Conservation (phyloP, 1,139 yeast genomes). For the Lodderomyces margitis region DNA sequence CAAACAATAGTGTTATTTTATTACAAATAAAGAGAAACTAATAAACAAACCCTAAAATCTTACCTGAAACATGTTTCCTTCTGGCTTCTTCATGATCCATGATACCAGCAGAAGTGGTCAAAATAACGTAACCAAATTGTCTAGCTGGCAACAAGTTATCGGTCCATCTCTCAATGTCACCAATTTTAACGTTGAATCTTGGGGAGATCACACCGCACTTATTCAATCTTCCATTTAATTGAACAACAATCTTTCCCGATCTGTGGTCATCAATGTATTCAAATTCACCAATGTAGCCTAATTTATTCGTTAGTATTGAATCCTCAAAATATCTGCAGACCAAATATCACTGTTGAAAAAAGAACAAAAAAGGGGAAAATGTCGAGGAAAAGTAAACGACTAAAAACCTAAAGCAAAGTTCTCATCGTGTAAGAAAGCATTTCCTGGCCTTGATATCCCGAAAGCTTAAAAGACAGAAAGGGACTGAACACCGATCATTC, state of each 20-base stretch:
- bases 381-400: constrained; percentile 80
- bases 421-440: constrained; percentile 74
- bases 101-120: constrained; percentile 98
- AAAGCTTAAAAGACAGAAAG: constrained; percentile 97
- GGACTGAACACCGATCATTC: constrained; percentile 84
- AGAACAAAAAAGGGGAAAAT: constrained; percentile 20
- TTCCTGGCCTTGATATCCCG: constrained; percentile 73
- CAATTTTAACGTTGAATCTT: constrained; percentile 93
- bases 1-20: too few species aligned
- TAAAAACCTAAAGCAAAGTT: constrained; percentile 23
- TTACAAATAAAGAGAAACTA: too few species aligned
- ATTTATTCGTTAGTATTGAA: constrained; percentile 12
- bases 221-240: constrained; percentile 96
- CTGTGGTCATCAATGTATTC: constrained; percentile 99
- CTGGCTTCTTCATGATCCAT: constrained; percentile 99
- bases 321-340: not conserved
- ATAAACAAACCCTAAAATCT: constrained; percentile 94
- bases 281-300: constrained; percentile 94
- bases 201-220: constrained; percentile 98
- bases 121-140: constrained; percentile 95
- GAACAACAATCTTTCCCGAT: constrained; percentile 96
- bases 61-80: constrained; percentile 99
- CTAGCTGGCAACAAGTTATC: constrained; percentile 97
- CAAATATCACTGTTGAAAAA: not conserved
- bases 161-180: constrained; percentile 96